A percentile compares a stretch with the other conserved stretches of the same genome.
Conservation (phyloP, 2,329 filamentous ascomycete genomes). For the Colletotrichum kahawae region DNA sequence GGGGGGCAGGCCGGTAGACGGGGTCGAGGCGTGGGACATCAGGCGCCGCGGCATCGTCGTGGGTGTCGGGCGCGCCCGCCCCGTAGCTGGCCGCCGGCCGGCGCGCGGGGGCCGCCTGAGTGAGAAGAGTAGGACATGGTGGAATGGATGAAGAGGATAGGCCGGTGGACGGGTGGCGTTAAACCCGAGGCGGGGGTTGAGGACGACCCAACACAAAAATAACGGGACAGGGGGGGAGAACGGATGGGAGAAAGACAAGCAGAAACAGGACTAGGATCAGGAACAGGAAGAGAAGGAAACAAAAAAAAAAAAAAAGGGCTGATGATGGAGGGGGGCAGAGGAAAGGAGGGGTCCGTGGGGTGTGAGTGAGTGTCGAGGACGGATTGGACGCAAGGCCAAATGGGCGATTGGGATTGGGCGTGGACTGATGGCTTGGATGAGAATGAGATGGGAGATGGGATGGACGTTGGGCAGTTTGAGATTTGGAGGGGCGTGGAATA, state of each 20-base stretch:
- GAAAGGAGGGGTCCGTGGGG: not conserved
- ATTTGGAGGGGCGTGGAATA: not conserved
- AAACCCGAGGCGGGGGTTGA: too few relatives aligned
- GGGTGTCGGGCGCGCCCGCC: too few relatives aligned
- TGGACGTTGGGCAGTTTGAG: not conserved
- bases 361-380: not conserved
- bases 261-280: constrained; percentile 9
- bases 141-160: too few relatives aligned
- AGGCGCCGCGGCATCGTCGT: too few relatives aligned
- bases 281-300: not conserved
- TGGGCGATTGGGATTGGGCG: not conserved
- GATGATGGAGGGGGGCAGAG: not conserved
- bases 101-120: too few relatives aligned
- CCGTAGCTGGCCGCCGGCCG: too few relatives aligned
- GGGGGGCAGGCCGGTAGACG: too few relatives aligned
- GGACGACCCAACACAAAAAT: too few relatives aligned
- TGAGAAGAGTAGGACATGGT: too few relatives aligned
- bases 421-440: not conserved
- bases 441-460: not conserved
- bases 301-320: not conserved
- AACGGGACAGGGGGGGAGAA: constrained; percentile 4
- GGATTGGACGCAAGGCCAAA: not conserved
- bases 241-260: constrained; percentile 9
- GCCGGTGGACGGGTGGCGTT: too few relatives aligned
- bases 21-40: too few relatives aligned